Base-by-base conservation (phyloP, 1,139 yeast genomes). In the Saccharomyces pastorianus region DNA sequence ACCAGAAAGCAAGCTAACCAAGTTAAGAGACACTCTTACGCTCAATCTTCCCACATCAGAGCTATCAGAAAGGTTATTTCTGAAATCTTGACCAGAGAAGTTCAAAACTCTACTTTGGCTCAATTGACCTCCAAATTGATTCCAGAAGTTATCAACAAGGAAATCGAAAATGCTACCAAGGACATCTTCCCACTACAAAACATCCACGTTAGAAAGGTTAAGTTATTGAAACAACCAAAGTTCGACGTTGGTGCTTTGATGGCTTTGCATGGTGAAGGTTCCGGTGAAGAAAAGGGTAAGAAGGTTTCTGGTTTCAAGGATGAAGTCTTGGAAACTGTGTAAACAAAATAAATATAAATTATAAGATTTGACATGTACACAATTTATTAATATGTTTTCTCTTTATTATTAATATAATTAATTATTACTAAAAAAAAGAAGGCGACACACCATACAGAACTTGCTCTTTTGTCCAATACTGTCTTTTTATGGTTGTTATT, bases 131-230 rank as follows among this genome's bases (percentile, higher is more conserved):
- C 88, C 72, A 87, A 87, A 81, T 84, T 87, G 78, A 86, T 87
- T 70, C 95, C 95, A 72, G 95, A 87, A 78, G 91, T 87, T 66
- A 87, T 87, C 73, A 90, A 91, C 73, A 88, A 89, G 76, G 95
- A 87, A 77, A 87, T 87, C 69, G 91, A 86, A 77, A 86, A 85
- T 81, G 82, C 90, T 64, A 83, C 95, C 66, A 85, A 83, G 76
- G 78, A 84, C 71, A 84, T 87, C 79, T 85, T 79, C 84, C 95
- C 95, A 71, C 82, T 87, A 74, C 95, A 88, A 79, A 87, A 87
- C 80, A 91, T 87, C 71, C 89, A 85, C 83, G 84, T 88, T 74
- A 87, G 95, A 81, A 87, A 87, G 82, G 95, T 88, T 70, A 87
- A 87, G 82, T 81, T 87, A 76, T 84, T 87, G 78, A 87, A 87